These are phyloP conservation scores for Penicillium digitatum DNA, from an alignment of 2,329 filamentous ascomycete species.

Conservation along the genomic window DNA sequence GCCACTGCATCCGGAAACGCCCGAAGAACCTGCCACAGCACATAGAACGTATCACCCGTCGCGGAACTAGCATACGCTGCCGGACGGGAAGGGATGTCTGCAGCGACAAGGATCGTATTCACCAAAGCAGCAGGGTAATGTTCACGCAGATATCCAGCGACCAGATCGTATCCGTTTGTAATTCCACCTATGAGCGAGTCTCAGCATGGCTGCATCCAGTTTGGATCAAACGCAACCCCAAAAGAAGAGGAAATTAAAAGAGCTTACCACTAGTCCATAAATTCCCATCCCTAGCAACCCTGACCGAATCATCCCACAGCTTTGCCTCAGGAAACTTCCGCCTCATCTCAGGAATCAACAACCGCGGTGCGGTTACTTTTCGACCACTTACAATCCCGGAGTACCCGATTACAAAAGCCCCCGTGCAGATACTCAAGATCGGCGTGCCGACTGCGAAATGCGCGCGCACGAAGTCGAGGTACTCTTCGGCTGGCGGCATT, in stretches of 20 bases:
- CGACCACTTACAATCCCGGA: conserved; percentile 23
- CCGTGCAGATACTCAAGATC: conserved; percentile 29
- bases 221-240: not conserved
- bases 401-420: conserved; percentile 20
- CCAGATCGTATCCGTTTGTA: conserved; percentile 28
- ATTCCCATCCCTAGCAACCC: conserved; percentile 23
- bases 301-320: conserved; percentile 19
- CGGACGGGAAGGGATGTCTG: conserved; percentile 30
- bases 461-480: conserved; percentile 30
- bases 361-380: conserved; percentile 22
- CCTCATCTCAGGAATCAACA: conserved; percentile 21
- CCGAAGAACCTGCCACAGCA: conserved; percentile 19
- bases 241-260: not conserved
- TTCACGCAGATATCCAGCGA: conserved; percentile 21
- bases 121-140: conserved; percentile 26
- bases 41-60: conserved; percentile 7
- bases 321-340: conserved; percentile 24
- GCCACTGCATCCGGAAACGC: conserved; percentile 13
- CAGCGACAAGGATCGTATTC: conserved; percentile 33
- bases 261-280: conserved; percentile 24
- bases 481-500: conserved; percentile 26
- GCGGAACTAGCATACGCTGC: conserved; percentile 24
- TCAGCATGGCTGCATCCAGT: not conserved
- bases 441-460: conserved; percentile 30
- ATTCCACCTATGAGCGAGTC: conserved; percentile 18